A percentile compares a stretch with the other conserved stretches of the same genome.
phyloP scores from a whole-genome alignment of 78 protist genomes.

The Dictyostelium brefeldianum region DNA sequence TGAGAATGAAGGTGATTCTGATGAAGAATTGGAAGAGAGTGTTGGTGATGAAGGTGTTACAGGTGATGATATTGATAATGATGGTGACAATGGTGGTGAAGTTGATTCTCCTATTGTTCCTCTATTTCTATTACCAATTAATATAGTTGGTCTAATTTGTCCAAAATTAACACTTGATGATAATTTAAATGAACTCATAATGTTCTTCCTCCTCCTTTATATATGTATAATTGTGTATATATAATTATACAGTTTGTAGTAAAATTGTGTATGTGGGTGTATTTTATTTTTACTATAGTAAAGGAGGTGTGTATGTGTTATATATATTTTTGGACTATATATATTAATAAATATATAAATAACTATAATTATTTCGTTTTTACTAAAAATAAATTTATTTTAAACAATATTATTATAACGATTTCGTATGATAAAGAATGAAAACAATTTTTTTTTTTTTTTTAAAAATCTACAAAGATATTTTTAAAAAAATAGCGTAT shows the following conservation, averaged over 20 bases:
- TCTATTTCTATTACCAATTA: conserved; percentile 3
- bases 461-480: too few relatives aligned
- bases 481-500: too few relatives aligned
- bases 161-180: conserved; percentile 11
- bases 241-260: neutral
- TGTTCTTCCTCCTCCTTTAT: neutral
- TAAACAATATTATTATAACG: too few relatives aligned
- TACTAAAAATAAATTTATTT: too few relatives aligned
- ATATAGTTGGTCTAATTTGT: neutral
- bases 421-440: too few relatives aligned
- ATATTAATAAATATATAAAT: too few relatives aligned
- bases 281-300: too few relatives aligned
- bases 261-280: too few relatives aligned
- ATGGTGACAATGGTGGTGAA: neutral
- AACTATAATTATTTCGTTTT: too few relatives aligned
- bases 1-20: neutral
- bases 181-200: neutral
- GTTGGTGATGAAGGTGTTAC: neutral
- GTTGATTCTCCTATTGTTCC: neutral
- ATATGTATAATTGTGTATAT: neutral
- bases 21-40: neutral
- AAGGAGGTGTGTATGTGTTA: too few relatives aligned
- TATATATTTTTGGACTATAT: too few relatives aligned
- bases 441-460: too few relatives aligned
- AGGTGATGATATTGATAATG: neutral